Conservation (phyloP, 1,139 yeast genomes). For the Taiozyma sp. region DNA sequence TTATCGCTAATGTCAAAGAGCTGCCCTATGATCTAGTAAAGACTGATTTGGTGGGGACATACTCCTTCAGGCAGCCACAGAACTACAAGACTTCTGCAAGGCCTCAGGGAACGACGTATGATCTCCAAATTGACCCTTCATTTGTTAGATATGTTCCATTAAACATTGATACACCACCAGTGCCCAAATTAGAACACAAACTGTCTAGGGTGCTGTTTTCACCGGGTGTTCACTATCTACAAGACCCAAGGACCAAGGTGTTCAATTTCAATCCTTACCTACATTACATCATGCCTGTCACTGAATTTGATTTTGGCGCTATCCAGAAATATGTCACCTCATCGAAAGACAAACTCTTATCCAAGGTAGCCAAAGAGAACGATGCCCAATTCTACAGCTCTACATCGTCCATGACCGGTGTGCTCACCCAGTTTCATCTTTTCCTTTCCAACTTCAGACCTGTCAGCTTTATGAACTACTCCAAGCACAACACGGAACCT, state of each 20-base stretch:
- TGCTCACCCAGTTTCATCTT: conserved; percentile 69
- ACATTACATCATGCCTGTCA: conserved; percentile 56
- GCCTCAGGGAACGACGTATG: not conserved
- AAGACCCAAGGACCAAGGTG: conserved; percentile 71
- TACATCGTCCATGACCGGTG: conserved; percentile 82
- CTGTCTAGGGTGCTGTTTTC: conserved; percentile 68
- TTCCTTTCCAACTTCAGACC: conserved; percentile 59
- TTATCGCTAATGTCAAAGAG: not conserved
- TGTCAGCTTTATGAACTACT: conserved; percentile 38
- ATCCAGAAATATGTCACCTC: conserved; percentile 61
- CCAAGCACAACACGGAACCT: conserved; percentile 36
- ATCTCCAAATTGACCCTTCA: not conserved
- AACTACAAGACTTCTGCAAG: not conserved
- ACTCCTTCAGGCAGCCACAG: not conserved
- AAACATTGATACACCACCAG: not conserved
- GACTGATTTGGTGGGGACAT: not conserved
- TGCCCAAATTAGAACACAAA: conserved; percentile 53
- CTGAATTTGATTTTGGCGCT: conserved; percentile 61
- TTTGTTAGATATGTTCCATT: not conserved
- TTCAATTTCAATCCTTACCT: conserved; percentile 66
- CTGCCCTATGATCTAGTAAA: not conserved
- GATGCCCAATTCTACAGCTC: conserved; percentile 62
- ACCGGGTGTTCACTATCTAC: conserved; percentile 79
- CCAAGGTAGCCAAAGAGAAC: conserved; percentile 40
- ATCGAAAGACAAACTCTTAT: conserved; percentile 53